Evolutionary conservation across 1,284 basidiomycete species (phyloP).

Genomic region (Pseudozyma pruni): DNA sequence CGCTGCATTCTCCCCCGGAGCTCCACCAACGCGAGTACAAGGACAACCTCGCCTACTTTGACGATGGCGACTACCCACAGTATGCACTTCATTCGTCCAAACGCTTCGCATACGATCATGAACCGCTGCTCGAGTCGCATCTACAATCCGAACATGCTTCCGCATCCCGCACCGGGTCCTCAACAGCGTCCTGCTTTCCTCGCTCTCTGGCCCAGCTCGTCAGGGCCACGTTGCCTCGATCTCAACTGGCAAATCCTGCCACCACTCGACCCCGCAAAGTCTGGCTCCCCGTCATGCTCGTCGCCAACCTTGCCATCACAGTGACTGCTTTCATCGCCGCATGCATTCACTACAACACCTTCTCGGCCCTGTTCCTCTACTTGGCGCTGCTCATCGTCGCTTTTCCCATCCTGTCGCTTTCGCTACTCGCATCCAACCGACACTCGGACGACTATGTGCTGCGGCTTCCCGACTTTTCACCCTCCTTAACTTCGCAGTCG

Average conservation of each 20-base stretch:
- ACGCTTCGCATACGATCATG: slow-evolving; percentile 11
- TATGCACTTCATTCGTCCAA: slow-evolving; percentile 9
- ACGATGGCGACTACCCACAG: slow-evolving; percentile 3
- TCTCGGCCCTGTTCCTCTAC: slow-evolving; percentile 39
- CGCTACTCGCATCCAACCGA: slow-evolving; percentile 9
- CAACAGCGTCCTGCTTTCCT: slow-evolving; percentile 1
- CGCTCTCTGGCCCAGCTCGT: neutral
- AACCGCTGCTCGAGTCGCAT: slow-evolving; percentile 12
- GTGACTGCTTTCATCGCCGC: slow-evolving; percentile 23
- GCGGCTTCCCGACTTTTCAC: slow-evolving; percentile 6
- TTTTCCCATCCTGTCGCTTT: slow-evolving; percentile 29
- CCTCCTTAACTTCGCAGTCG: slow-evolving; percentile 4
- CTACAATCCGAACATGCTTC: neutral
- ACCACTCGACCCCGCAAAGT: slow-evolving; percentile 4
- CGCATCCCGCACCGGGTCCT: neutral
- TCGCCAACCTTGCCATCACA: slow-evolving; percentile 17
- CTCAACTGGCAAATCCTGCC: neutral
- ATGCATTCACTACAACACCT: slow-evolving; percentile 37
- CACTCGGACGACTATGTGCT: slow-evolving; percentile 11
- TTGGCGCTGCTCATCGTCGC: slow-evolving; percentile 28
- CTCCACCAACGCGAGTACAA: slow-evolving; percentile 21
- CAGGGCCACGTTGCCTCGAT: neutral
- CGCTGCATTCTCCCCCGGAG: slow-evolving; percentile 14
- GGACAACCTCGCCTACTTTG: slow-evolving; percentile 17
- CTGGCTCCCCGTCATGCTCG: slow-evolving; percentile 20